These are phyloP conservation scores for Pythium pyrilobum DNA, from an alignment of 352 stramenopile species.

Conservation along the genomic window DNA sequence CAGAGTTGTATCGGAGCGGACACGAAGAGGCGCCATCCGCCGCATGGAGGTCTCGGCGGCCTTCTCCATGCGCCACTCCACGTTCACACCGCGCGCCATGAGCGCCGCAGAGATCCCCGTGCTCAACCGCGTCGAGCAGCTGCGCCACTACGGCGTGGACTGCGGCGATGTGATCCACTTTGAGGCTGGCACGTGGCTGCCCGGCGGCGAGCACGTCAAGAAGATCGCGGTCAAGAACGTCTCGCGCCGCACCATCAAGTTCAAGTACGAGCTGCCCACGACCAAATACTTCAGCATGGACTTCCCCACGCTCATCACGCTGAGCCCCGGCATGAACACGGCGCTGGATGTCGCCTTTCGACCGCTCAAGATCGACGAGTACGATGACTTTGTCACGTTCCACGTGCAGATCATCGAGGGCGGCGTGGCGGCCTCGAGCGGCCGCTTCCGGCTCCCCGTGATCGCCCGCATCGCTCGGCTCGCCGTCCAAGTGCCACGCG, in stretches of 20 bases:
- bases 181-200: slow-evolving; percentile 80
- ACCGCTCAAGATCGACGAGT: slow-evolving; percentile 84
- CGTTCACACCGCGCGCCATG: not conserved
- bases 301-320: slow-evolving; percentile 85
- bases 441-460: slow-evolving; percentile 86
- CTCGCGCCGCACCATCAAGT: slow-evolving; percentile 77
- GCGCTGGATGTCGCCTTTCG: slow-evolving; percentile 89
- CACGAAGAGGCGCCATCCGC: too few relatives aligned
- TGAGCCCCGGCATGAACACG: slow-evolving; percentile 85
- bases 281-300: slow-evolving; percentile 94
- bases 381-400: slow-evolving; percentile 91
- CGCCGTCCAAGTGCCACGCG: slow-evolving; percentile 44
- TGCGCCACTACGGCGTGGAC: slow-evolving; percentile 67
- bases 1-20: too few relatives aligned
- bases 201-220: slow-evolving; percentile 89
- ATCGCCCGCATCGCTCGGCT: slow-evolving; percentile 76
- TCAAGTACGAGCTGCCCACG: slow-evolving; percentile 90
- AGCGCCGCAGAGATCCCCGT: slow-evolving; percentile 28
- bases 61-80: too few relatives aligned
- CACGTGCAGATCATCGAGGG: slow-evolving; percentile 81
- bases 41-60: too few relatives aligned
- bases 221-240: slow-evolving; percentile 91
- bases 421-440: slow-evolving; percentile 53
- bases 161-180: slow-evolving; percentile 88
- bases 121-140: slow-evolving; percentile 67